A percentile compares a stretch with the other conserved stretches of the same genome.
phyloP scores from a whole-genome alignment of 176 grass and related monocot genomes.

The Otatea glauca region DNA sequence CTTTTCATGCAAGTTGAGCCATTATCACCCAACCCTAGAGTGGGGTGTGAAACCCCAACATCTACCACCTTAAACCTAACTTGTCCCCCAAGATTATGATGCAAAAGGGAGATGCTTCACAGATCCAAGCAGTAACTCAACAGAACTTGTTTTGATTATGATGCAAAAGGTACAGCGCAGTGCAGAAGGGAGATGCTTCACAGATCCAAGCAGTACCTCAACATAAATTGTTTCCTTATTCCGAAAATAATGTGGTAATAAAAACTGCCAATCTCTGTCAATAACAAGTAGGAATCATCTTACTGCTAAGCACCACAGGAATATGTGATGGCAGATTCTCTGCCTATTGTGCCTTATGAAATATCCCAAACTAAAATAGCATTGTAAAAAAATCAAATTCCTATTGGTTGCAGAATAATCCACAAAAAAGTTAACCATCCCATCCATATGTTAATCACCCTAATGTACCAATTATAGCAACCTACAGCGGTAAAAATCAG shows the following conservation, averaged over 20 bases:
- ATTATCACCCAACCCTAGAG: not conserved
- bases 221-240: not conserved
- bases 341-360: not conserved
- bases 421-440: not conserved
- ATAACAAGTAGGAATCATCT: not conserved
- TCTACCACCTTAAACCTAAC: slow-evolving; percentile 4
- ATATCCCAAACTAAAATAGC: not conserved
- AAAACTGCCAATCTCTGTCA: not conserved
- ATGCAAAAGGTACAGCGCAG: not conserved
- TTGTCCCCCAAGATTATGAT: not conserved
- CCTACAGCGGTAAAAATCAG: not conserved
- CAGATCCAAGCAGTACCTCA: not conserved
- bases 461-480: slow-evolving; percentile 2
- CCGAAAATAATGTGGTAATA: not conserved
- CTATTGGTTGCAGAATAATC: not conserved
- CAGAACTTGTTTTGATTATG: not conserved
- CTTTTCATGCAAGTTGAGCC: not conserved
- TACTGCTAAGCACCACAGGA: not conserved
- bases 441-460: not conserved
- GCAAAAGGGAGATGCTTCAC: not conserved
- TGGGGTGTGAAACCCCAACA: not conserved
- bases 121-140: not conserved
- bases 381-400: not conserved
- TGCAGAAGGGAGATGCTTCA: not conserved
- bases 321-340: not conserved